Evolutionary conservation across 2,329 filamentous ascomycete species (phyloP).

Genomic region (Ceratocystis cubensis): DNA sequence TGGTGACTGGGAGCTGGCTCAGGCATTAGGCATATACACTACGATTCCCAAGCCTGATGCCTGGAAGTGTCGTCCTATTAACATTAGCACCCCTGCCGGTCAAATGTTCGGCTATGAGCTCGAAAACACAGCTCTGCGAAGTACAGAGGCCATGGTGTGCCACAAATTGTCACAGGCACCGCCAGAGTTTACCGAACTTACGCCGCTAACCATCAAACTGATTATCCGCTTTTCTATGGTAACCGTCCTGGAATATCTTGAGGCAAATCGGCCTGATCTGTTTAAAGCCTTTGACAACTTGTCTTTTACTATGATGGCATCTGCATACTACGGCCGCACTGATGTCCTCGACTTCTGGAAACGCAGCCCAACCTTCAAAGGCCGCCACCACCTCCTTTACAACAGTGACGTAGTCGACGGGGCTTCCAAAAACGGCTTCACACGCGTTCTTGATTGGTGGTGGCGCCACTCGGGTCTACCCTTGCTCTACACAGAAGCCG

Average conservation of each 20-base stretch:
- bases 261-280: slow-evolving; percentile 52
- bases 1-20: slow-evolving; percentile 82
- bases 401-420: slow-evolving; percentile 74
- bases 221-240: slow-evolving; percentile 85
- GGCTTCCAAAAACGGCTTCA: slow-evolving; percentile 72
- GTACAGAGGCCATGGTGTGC: slow-evolving; percentile 57
- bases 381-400: slow-evolving; percentile 58
- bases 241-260: slow-evolving; percentile 58
- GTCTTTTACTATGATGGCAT: slow-evolving; percentile 77
- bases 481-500: slow-evolving; percentile 73
- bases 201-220: slow-evolving; percentile 69
- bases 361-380: slow-evolving; percentile 66
- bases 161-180: slow-evolving; percentile 59
- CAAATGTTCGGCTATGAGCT: slow-evolving; percentile 59
- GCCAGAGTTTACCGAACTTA: slow-evolving; percentile 57
- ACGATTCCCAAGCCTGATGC: slow-evolving; percentile 58
- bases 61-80: slow-evolving; percentile 57
- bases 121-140: slow-evolving; percentile 72
- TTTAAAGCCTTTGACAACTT: slow-evolving; percentile 77
- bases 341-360: slow-evolving; percentile 89
- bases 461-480: slow-evolving; percentile 62
- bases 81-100: not conserved
- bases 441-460: slow-evolving; percentile 87
- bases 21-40: slow-evolving; percentile 67
- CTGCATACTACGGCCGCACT: slow-evolving; percentile 68